Evolutionary conservation across 352 stramenopile species (phyloP), one percentile per base, ranked within the genome.

Genomic region (Globisporangium irregulare): DNA sequence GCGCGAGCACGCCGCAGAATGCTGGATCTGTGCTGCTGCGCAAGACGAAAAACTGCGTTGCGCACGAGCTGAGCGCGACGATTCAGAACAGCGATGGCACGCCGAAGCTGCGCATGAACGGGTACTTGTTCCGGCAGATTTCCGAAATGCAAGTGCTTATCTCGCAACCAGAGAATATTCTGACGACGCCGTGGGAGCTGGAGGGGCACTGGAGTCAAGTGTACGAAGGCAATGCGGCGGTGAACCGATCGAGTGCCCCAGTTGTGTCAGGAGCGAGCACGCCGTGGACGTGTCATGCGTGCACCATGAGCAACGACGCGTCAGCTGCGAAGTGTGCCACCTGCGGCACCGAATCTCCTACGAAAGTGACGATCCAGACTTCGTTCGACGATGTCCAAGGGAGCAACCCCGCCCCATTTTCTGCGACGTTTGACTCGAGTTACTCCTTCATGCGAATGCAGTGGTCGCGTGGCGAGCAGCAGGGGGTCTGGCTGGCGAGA

Each of bases 171-270:
- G 71, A 86, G 25, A 67, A 18, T 25, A 71, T 71, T 27, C 59
- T 69, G 34, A 34, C 53, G 32, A 66, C 72, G 14, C 56, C 55
- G 0, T 94, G 78, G 86, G 71, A 81, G 22, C 56, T 95, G 3
- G 85, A 96, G 72, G 87, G 89, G 20, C 86, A 95, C 68, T 95
- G 87, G 87, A 81, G 74, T 41, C 83, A 94, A 41, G 12, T 94
- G 12, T 69, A 87, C 38, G 80, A 84, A 41, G 67, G 66, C 29
- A 68, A 68, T n/a, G 41, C 67, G 36, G 18, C 55, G 9, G 69
- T 61, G 34, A 65, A 36, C 10, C 53, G 60, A 50, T 69, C 67
- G 14, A 67, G 59, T 41, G 62, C 66, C 5, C 59, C 70, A 2
- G 69, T 81, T 29, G 70, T 70, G 38, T 59, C 72, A 0, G 67